These are phyloP conservation scores for Telopea speciosissima DNA, from an alignment of 177 flowering plant species.

Conservation along the genomic window DNA sequence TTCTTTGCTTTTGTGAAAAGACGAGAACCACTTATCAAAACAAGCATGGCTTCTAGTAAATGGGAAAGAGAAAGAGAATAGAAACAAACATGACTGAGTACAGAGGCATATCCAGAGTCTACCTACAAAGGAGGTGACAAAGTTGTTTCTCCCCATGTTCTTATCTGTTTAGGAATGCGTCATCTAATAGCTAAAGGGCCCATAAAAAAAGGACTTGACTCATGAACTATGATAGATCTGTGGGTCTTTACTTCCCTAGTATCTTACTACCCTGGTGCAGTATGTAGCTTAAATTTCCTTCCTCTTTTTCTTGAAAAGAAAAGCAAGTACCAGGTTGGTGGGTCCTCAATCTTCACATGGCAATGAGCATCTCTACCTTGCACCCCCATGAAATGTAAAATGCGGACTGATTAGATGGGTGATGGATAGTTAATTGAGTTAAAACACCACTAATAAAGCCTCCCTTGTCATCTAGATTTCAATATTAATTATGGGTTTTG, in stretches of 20 bases:
- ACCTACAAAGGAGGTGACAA: neutral
- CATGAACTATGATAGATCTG: too few relatives aligned
- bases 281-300: neutral
- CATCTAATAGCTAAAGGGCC: neutral
- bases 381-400: neutral
- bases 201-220: neutral
- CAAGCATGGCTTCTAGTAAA: neutral
- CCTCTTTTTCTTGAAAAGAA: neutral
- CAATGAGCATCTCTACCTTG: neutral
- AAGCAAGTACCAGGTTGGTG: neutral
- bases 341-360: neutral
- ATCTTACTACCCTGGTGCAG: neutral
- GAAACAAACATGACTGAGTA: neutral
- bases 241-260: neutral
- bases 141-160: neutral
- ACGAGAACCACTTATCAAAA: slow-evolving; percentile 1
- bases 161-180: neutral
- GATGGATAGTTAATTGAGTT: neutral
- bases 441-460: neutral
- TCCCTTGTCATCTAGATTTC: neutral
- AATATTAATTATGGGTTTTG: neutral
- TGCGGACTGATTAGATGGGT: neutral
- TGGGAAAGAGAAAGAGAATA: neutral
- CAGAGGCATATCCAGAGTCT: neutral
- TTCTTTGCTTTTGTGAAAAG: slow-evolving; percentile 15